A percentile compares a stretch with the other conserved stretches of the same genome.
Conservation (phyloP, 129 eudicot genomes). For the Helichrysum umbraculigerum region DNA sequence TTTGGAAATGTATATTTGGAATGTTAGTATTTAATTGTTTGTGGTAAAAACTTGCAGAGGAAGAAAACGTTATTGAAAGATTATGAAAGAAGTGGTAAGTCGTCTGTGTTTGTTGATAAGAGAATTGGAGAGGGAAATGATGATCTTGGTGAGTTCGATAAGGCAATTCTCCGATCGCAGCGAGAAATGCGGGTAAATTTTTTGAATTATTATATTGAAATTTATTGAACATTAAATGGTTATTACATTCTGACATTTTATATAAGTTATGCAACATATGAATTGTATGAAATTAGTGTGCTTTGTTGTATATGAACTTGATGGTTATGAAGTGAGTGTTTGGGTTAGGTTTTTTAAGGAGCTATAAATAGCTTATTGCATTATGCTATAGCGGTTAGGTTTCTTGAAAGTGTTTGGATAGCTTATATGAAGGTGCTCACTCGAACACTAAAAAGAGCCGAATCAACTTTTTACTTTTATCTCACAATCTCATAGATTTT, state of each 20-base stretch:
- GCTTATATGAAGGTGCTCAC: not conserved
- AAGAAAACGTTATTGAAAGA: constrained; percentile 83
- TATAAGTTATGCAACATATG: not conserved
- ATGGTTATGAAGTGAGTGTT: not conserved
- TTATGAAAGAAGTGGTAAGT: constrained; percentile 75
- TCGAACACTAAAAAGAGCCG: not conserved
- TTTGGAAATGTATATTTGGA: not conserved
- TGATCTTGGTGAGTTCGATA: constrained; percentile 88
- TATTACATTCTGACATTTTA: not conserved
- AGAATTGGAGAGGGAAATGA: constrained; percentile 89
- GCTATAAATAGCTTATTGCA: not conserved
- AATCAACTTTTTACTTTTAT: too few relatives aligned
- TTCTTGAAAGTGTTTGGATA: not conserved
- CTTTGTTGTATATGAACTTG: not conserved
- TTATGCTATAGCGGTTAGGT: not conserved
- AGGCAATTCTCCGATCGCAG: constrained; percentile 84
- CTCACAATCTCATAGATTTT: too few relatives aligned
- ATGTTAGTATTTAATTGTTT: constrained; percentile 10
- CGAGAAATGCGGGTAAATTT: constrained; percentile 76
- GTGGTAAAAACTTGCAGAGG: constrained; percentile 56
- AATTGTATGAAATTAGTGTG: not conserved
- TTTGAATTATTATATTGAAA: not conserved
- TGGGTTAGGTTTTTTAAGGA: not conserved
- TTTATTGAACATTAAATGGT: not conserved
- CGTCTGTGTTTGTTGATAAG: constrained; percentile 85